Evolutionary conservation across 139 green algal genomes (phyloP).

Genomic region (Chlamydomonas sp.): DNA sequence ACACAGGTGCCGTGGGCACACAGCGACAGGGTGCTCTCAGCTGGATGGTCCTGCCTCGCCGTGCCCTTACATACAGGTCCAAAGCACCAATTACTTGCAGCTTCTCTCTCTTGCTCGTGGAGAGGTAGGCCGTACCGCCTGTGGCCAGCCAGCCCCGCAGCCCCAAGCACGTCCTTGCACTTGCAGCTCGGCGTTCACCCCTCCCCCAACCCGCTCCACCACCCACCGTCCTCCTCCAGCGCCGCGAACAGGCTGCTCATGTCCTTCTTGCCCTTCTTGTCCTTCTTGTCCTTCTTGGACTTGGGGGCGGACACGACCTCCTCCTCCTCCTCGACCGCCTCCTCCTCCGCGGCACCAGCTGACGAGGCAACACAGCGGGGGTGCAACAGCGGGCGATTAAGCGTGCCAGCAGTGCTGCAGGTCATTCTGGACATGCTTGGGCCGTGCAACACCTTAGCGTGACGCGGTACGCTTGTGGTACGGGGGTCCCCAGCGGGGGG

Average conservation of each 20-base stretch:
- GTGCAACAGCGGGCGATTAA: too few species aligned
- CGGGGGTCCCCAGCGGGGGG: too few species aligned
- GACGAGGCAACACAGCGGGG: too few species aligned
- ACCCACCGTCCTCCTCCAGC: conserved; percentile 18
- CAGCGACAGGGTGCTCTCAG: neutral
- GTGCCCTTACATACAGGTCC: too few species aligned
- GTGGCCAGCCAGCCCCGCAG: too few species aligned
- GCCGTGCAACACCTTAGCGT: too few species aligned
- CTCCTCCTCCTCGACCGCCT: conserved; percentile 11
- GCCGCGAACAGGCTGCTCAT: conserved; percentile 42
- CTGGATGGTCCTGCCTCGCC: neutral
- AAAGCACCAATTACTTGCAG: too few species aligned
- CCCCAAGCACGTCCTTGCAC: neutral
- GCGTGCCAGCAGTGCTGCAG: too few species aligned
- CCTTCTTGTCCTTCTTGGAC: conserved; percentile 42
- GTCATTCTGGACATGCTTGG: too few species aligned
- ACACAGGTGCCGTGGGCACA: neutral
- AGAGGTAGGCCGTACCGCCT: too few species aligned
- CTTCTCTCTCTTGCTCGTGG: too few species aligned
- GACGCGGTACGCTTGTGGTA: too few species aligned
- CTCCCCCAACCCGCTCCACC: neutral
- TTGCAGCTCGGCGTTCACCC: neutral
- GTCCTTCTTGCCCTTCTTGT: conserved; percentile 47
- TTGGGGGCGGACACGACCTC: conserved; percentile 3
- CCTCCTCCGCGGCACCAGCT: neutral